phyloP scores from a whole-genome alignment of 2,329 filamentous ascomycete genomes.

The Aspergillaceae sp. region DNA sequence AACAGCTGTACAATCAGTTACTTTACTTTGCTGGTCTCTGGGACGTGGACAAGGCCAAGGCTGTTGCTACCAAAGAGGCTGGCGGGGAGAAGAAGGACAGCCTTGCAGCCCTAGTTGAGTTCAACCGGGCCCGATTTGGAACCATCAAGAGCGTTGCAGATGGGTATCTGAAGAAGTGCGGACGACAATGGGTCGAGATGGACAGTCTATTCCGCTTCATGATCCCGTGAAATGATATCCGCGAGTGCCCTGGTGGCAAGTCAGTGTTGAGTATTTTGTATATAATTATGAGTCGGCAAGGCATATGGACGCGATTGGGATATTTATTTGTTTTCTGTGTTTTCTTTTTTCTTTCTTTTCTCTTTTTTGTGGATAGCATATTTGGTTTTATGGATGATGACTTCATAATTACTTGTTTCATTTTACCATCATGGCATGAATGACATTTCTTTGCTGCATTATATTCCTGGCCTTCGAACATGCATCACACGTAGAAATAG shows the following conservation, averaged over 20 bases:
- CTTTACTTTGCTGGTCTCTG: conserved; percentile 78
- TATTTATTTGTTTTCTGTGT: neutral
- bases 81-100: conserved; percentile 53
- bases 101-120: conserved; percentile 63
- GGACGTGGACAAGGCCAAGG: conserved; percentile 75
- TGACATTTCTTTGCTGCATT: neutral
- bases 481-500: too few relatives aligned
- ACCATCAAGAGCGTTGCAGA: conserved; percentile 71
- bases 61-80: conserved; percentile 42
- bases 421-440: neutral
- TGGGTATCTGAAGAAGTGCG: conserved; percentile 79
- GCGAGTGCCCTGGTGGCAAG: conserved; percentile 12
- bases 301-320: neutral
- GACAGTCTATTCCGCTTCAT: conserved; percentile 64
- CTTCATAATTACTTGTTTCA: neutral
- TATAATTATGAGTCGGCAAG: neutral
- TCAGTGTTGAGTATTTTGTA: conserved; percentile 16
- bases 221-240: conserved; percentile 34
- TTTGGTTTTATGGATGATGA: conserved; percentile 1
- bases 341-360: conserved; percentile 4
- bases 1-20: conserved; percentile 89
- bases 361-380: conserved; percentile 6
- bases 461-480: neutral
- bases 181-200: conserved; percentile 89
- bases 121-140: conserved; percentile 71